phyloP scores from a whole-genome alignment of 805 yeast genomes.

The Candida nanaspora region DNA sequence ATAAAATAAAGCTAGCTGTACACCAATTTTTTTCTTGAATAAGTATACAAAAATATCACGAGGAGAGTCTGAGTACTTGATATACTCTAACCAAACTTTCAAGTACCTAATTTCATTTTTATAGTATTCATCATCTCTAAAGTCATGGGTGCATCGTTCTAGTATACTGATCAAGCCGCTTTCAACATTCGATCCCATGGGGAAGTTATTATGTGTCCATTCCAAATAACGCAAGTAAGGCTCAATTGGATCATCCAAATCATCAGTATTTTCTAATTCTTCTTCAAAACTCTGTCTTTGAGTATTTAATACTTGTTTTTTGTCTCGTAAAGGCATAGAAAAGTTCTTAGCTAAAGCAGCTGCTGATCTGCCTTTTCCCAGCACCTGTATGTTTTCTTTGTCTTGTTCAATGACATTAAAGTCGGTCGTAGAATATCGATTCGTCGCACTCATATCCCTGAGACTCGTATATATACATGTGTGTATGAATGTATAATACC shows the following conservation, averaged over 20 bases:
- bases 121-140: constrained; percentile 59
- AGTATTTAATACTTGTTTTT: constrained; percentile 8
- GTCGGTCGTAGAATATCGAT: constrained; percentile 7
- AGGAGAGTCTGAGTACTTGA: constrained; percentile 61
- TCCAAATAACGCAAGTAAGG: constrained; percentile 63
- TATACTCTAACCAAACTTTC: constrained; percentile 74
- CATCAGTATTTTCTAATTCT: constrained; percentile 33
- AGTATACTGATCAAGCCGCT: constrained; percentile 60
- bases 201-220: constrained; percentile 63
- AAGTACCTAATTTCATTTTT: constrained; percentile 79
- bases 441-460: background rate
- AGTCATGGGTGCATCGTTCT: constrained; percentile 65
- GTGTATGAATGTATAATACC: no score
- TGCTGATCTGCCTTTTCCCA: constrained; percentile 64
- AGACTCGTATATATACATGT: no score
- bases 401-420: constrained; percentile 42
- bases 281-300: constrained; percentile 44
- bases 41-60: constrained; percentile 65
- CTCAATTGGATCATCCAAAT: constrained; percentile 78
- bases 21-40: constrained; percentile 66
- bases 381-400: constrained; percentile 72
- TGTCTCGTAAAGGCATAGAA: constrained; percentile 13
- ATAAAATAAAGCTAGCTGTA: constrained; percentile 58
- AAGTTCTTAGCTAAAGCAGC: constrained; percentile 42
- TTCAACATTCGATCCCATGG: constrained; percentile 52